Evolutionary conservation across 306 rosid species (phyloP), one percentile per base, ranked within the genome.

Genomic region (Vachellia collinsii): DNA sequence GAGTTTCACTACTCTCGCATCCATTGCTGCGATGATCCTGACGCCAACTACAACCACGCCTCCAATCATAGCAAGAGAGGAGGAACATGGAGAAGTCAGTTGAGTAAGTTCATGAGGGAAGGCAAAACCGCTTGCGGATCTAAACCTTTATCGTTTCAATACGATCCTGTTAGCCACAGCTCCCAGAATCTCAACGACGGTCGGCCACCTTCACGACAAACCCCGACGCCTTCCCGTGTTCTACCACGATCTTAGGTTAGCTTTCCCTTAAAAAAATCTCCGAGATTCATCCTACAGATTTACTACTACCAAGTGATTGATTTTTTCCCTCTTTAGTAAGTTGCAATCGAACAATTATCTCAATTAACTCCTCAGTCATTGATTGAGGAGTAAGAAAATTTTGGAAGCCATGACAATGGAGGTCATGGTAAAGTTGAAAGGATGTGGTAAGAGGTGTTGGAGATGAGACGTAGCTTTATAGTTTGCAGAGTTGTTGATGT

Each of bases 131-230:
- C 85, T 22, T 76, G 80, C 44, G 85, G 89, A 43, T 78, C 90
- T 42, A 89, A 88, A 72, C 75, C 91, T 36, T 19, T 75, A 7
- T 90, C 97, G 7, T 94, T 94, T 78, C 91, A 89, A 34, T 94
- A 94, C n/a, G 98, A 94, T 74, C 92, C 95, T 42, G 88, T 90
- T 62, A 94, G 98, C 56, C 92, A 94, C n/a, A n/a, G n/a, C 62
- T 87, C 94, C 1, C 94, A 88, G 85, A 94, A 94, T 80, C 92
- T 94, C 12, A 95, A 92, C 37, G 98, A 94, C 1, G 97, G 94
- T 3, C 61, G n/a, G 72, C 70, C 90, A 85, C 39, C 88, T 84
- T 67, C 87, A 92, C 10, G n/a, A n/a, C n/a, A 81, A 87, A 13
- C 87, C 88, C 8, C 66, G 75, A 63, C 74, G 84, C 43, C 84